phyloP scores from a whole-genome alignment of 805 yeast species.

The Yamadazyma olivae region DNA sequence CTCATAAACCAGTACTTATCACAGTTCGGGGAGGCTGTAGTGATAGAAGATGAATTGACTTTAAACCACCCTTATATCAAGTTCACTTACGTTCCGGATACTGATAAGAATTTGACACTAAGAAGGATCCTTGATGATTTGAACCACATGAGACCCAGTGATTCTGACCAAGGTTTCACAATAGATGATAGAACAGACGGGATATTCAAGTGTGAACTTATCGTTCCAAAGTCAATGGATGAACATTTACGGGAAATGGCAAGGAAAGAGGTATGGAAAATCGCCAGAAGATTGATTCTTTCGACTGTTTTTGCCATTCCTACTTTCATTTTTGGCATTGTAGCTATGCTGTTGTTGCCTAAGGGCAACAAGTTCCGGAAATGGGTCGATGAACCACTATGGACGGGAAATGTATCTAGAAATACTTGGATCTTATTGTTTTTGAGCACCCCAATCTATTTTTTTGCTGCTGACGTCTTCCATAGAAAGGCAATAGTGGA shows the following conservation, averaged over 20 bases:
- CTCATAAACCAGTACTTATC: conserved; percentile 47
- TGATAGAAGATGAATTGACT: conserved; percentile 54
- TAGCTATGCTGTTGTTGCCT: conserved; percentile 63
- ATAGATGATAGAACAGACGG: conserved; percentile 18
- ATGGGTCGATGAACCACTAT: conserved; percentile 60
- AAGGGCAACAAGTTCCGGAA: conserved; percentile 35
- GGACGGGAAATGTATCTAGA: conserved; percentile 61
- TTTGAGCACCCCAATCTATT: conserved; percentile 69
- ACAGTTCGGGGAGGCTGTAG: conserved; percentile 54
- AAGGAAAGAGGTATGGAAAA: conserved; percentile 42
- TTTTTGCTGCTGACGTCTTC: conserved; percentile 71
- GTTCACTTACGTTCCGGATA: conserved; percentile 61
- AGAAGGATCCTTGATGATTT: conserved; percentile 53
- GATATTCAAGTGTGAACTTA: conserved; percentile 48
- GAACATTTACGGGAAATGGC: conserved; percentile 57
- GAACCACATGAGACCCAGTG: conserved; percentile 37
- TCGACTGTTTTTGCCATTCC: conserved; percentile 60
- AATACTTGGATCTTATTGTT: conserved; percentile 64
- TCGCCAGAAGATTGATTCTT: conserved; percentile 45
- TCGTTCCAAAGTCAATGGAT: conserved; percentile 56
- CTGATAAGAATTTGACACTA: conserved; percentile 45
- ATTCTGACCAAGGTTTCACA: conserved; percentile 16
- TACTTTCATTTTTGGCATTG: conserved; percentile 64
- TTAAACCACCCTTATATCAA: conserved; percentile 55
- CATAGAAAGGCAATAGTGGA: conserved; percentile 67